Evolutionary conservation across 768 basidiomycete genomes (phyloP).

Genomic region (Rhizopogon rudus): DNA sequence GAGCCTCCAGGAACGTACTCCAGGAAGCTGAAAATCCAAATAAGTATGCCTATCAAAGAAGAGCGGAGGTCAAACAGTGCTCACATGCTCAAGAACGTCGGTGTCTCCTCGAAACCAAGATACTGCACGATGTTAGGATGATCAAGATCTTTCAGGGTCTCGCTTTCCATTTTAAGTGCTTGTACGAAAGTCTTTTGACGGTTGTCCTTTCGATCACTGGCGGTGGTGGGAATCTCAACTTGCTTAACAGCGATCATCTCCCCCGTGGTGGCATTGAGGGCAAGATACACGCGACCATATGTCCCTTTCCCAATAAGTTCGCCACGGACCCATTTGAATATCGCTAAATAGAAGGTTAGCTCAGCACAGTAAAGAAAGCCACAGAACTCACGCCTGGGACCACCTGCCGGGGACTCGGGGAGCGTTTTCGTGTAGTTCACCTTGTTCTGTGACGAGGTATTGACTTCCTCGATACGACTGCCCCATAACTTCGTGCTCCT

Average conservation of each 20-base stretch:
- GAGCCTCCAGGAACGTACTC: slow-evolving; percentile 99
- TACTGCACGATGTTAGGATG: slow-evolving; percentile 98
- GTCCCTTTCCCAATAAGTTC: slow-evolving; percentile 97
- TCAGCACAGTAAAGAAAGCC: slow-evolving; percentile 6
- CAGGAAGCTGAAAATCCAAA: slow-evolving; percentile 64
- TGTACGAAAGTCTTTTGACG: slow-evolving; percentile 84
- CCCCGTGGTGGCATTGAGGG: slow-evolving; percentile 91
- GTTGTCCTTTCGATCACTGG: slow-evolving; percentile 85
- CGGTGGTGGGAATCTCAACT: slow-evolving; percentile 90
- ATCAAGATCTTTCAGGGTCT: slow-evolving; percentile 93
- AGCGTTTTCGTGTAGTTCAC: slow-evolving; percentile 34
- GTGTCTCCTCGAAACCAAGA: slow-evolving; percentile 90
- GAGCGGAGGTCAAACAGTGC: slow-evolving; percentile 24
- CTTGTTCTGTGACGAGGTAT: slow-evolving; percentile 62
- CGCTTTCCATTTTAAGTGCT: slow-evolving; percentile 91
- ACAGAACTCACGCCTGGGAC: slow-evolving; percentile 58
- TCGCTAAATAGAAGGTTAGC: slow-evolving; percentile 43
- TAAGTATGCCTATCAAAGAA: neutral
- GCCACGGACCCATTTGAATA: slow-evolving; percentile 98
- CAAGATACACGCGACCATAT: slow-evolving; percentile 94
- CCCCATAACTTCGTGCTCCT: slow-evolving; percentile 97
- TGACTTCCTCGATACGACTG: slow-evolving; percentile 87
- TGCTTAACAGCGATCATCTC: slow-evolving; percentile 99
- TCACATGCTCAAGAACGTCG: slow-evolving; percentile 86
- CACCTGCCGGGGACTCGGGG: slow-evolving; percentile 59